Evolutionary conservation across 768 basidiomycete species (phyloP), one percentile per base, ranked within the genome.

Genomic region (Tulasnella sp.): DNA sequence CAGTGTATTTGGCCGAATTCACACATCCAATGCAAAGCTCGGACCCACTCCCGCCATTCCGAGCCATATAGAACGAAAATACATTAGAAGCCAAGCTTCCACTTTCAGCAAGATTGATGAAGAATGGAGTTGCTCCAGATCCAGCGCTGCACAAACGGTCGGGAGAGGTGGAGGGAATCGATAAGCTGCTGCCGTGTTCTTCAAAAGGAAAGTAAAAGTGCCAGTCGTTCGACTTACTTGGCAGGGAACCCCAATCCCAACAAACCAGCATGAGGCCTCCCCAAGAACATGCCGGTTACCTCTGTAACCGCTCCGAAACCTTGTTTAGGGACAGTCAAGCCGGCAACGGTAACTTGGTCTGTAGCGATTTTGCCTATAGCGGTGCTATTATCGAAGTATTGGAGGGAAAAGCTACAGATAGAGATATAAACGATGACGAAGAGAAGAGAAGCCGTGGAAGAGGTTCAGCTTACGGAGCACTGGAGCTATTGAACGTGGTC

Each of bases 341-440:
- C 85, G 4, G 81, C 86, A 25, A 89, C 80, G 45, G 81, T 81
- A 7, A 89, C 87, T 0, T 81, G 85, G 78, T 90, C 89, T 22
- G 78, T 81, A 19, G 68, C 68, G 8, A 70, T 34, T 34, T 70
- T 70, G 22, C 68, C 68, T 5, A 34, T 29, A 8, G 68, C 68
- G 19, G 5, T 29, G 68, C 68, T 70, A 4, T 34, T 34, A 36
- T 70, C 68, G 8, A 31, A 19, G 22, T 70, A 70, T n/a, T 67
- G 64, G 22, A 25, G 7, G 64, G 22, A 67, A 34, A 70, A 70
- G 42, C 42, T 42, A 17, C 8, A 17, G 42, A 42, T 8, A 42
- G 42, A 42, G 17, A 17, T 42, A 42, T 8, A 8, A 42, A 42
- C 17, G 9, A 42, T 8, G 17, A 42, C 42, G 9, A 42, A 8